phyloP scores from a whole-genome alignment of 306 rosid species.

The Vicia villosa region DNA sequence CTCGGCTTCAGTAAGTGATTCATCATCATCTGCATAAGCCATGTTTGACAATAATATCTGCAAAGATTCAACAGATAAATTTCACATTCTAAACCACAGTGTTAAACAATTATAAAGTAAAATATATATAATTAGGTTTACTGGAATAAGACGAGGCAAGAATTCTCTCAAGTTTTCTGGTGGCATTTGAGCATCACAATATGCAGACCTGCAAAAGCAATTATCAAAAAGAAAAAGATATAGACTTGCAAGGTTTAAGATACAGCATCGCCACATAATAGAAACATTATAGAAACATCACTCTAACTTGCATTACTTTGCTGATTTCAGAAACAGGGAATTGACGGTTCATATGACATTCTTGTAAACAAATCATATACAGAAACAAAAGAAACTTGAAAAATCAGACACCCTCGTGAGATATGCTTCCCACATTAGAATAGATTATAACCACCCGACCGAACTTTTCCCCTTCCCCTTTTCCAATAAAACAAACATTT shows the following conservation, averaged over 20 bases:
- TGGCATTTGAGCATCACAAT: conserved; percentile 96
- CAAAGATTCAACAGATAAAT: conserved; percentile 29
- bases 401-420: not conserved
- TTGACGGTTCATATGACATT: not conserved
- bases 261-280: conserved; percentile 12
- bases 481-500: no score
- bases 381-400: not conserved
- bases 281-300: conserved; percentile 28
- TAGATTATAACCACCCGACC: not conserved
- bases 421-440: conserved; percentile 6
- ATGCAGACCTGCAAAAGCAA: conserved; percentile 80
- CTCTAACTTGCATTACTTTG: conserved; percentile 24
- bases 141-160: conserved; percentile 94
- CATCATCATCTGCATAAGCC: conserved; percentile 99
- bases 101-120: conserved; percentile 34
- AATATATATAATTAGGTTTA: conserved; percentile 41
- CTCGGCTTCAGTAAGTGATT: conserved; percentile 92
- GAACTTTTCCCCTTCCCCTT: no score
- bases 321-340: conserved; percentile 24
- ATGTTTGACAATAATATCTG: conserved; percentile 90
- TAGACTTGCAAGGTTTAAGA: not conserved
- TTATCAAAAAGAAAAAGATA: conserved; percentile 29
- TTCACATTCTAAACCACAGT: conserved; percentile 32
- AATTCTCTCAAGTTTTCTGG: conserved; percentile 85
- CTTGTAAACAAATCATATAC: not conserved